Evolutionary conservation across 2,329 filamentous ascomycete genomes (phyloP), one percentile per base, ranked within the genome.

Genomic region (Trichoderma brevicompactum): DNA sequence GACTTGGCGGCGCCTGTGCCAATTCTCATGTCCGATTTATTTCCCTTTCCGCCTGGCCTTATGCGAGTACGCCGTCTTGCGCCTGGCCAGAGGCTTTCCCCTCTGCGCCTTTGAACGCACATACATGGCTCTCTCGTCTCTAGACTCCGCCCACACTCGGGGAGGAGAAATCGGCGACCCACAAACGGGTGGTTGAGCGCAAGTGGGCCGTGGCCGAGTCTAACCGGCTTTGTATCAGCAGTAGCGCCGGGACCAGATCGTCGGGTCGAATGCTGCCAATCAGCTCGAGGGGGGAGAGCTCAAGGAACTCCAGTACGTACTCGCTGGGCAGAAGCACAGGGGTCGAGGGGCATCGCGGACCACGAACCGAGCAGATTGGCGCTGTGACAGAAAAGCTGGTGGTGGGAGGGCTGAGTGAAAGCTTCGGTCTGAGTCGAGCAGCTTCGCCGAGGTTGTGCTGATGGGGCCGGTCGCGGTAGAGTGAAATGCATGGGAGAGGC

Each of bases 241-340:
- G 71, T 73, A 70, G 71, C 74, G 73, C 74, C 73, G 69, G 70
- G 74, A 75, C 74, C 73, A 76, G 69, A 76, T 74, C 73, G 70
- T 71, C 71, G 74, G 73, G 69, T 67, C 67, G 28, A 40, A 48
- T 19, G 28, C 43, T 65, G 58, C 68, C 68, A 69, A 64, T 69
- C 58, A 68, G 65, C 44, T 32, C 36, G 17, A 32, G 58, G 54
- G 38, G 38, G 40, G 40, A 23, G n/a, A 50, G 28, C 59, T 28
- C 32, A 15, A 23, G 62, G 55, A 55, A 48, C 28, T 43, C 54
- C 19, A 28, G 23, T 54, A 10, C 17, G 56, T 38, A 34, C 44
- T 23, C 54, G 36, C 38, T 43, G 19, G 50, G 23, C 32, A 12
- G 19, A 49, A 52, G 50, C 44, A 36, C 59, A 54, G 62, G 59